Base-by-base conservation (phyloP, 768 basidiomycete species). In the Amanita rimosa region DNA sequence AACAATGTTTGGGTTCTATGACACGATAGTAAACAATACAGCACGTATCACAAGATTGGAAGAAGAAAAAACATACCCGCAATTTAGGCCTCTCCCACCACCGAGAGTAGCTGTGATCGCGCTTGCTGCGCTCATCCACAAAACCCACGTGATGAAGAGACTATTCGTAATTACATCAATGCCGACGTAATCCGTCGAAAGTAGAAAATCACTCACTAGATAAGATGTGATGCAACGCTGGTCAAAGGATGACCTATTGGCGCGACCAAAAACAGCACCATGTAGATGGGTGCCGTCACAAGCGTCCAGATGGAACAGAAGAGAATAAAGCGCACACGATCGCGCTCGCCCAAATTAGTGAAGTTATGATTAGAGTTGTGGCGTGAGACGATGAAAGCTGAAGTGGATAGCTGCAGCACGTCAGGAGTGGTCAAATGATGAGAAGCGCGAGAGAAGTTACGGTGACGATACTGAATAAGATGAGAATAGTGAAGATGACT, bases 231-330 rank as follows among this genome's bases (percentile, higher is more conserved):
- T 45, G 72, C 70, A 24, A 87, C 74, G 59, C 79, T 85, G 37
- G 75, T 78, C 48, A 83, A 41, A 26, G 76, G 50, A 21, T 65
- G 71, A 27, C 75, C 75, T 10, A 70, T 57, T 9, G 78, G 65
- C 16, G 71, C 64, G 51, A 70, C 61, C 36, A 75, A 60, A 67
- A 87, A 85, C 47, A 82, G 63, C 17, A 71, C 50, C 35, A 80
- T 60, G 64, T 74, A 80, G 39, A 78, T 38, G 4, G 69, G 55
- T 35, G 75, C 71, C 34, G 81, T 66, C 44, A 80, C 56, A 9
- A 83, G 62, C 0, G 84, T 88, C 85, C 85, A 89, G 57, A 70
- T 68, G 9, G 82, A 82, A n/a, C 71, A 57, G 68, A 90, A 89
- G 29, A 85, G 69, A 36, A 80, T 66, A 66, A 78, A 87, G 31